Conservation (phyloP, 352 stramenopile genomes). For the Phytophthora hybrid region DNA sequence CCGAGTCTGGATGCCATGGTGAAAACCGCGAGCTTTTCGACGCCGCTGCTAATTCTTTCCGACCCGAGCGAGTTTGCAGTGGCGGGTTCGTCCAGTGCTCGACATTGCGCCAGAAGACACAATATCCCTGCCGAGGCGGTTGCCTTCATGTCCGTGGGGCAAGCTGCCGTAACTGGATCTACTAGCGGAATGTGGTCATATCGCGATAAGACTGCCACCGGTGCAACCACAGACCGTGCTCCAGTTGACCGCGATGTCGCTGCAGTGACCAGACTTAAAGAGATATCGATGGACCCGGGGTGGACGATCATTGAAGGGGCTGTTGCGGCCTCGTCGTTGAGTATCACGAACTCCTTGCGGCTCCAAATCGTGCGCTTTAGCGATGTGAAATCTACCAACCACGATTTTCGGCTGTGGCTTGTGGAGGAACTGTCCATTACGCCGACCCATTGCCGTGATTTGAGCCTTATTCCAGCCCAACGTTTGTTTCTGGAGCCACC, state of each 20-base stretch:
- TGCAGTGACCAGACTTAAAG: slow-evolving; percentile 37
- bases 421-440: slow-evolving; percentile 27
- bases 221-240: not conserved
- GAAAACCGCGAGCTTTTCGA: slow-evolving; percentile 22
- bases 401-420: slow-evolving; percentile 48
- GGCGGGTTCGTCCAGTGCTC: slow-evolving; percentile 23
- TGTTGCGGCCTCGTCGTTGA: slow-evolving; percentile 17
- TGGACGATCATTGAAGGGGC: slow-evolving; percentile 49
- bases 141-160: slow-evolving; percentile 19
- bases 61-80: slow-evolving; percentile 23
- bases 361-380: slow-evolving; percentile 41
- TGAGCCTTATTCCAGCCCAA: slow-evolving; percentile 27
- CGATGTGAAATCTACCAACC: slow-evolving; percentile 39
- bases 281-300: slow-evolving; percentile 31
- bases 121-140: slow-evolving; percentile 24
- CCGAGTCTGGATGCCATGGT: slow-evolving; percentile 21
- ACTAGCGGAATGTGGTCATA: slow-evolving; percentile 16
- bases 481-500: slow-evolving; percentile 43
- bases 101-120: slow-evolving; percentile 24
- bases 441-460: not conserved
- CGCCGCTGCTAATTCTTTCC: slow-evolving; percentile 33
- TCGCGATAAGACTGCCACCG: slow-evolving; percentile 13
- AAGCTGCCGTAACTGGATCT: not conserved
- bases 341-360: slow-evolving; percentile 36
- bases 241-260: slow-evolving; percentile 14